Percentiles rank a stretch among this genome's conserved stretches.
Evolutionary conservation across 1,284 basidiomycete genomes (phyloP).

Genomic region (Trichosporon coremiiforme): DNA sequence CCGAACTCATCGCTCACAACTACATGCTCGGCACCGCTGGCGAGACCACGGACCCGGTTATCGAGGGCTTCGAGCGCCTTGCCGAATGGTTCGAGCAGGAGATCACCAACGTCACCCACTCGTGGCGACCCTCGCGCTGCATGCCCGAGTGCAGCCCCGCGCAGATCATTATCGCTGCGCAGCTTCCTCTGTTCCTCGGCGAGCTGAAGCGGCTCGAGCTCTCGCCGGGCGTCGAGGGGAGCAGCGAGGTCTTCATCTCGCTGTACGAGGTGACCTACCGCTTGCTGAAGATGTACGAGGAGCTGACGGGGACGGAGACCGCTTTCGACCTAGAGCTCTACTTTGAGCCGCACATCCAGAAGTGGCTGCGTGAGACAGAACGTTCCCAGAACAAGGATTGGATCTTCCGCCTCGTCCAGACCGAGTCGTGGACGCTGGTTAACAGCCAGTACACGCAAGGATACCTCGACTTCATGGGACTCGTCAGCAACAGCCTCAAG

Average conservation of each 20-base stretch:
- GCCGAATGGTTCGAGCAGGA: conserved; percentile 53
- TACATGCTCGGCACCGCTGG: conserved; percentile 29
- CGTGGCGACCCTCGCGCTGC: conserved; percentile 42
- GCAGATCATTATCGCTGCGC: conserved; percentile 48
- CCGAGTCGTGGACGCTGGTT: conserved; percentile 44
- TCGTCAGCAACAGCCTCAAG: conserved; percentile 47
- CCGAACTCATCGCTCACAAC: conserved; percentile 32
- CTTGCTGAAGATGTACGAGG: conserved; percentile 49
- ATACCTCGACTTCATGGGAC: conserved; percentile 55
- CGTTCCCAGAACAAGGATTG: conserved; percentile 51
- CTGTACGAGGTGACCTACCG: conserved; percentile 51
- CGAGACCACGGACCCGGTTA: conserved; percentile 38
- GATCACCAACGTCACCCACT: conserved; percentile 40
- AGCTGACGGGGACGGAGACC: conserved; percentile 42
- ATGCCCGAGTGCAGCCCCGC: conserved; percentile 47
- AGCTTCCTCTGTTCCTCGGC: conserved; percentile 54
- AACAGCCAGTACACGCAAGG: conserved; percentile 51
- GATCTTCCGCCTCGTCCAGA: conserved; percentile 53
- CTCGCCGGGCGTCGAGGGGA: conserved; percentile 34
- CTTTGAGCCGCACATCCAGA: conserved; percentile 55
- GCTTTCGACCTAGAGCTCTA: conserved; percentile 53
- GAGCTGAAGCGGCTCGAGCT: conserved; percentile 53
- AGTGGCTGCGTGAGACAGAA: conserved; percentile 54
- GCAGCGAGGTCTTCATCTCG: conserved; percentile 47
- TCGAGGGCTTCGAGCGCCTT: conserved; percentile 50